Evolutionary conservation across 202 grass and related monocot genomes (phyloP), one percentile per base, ranked within the genome.

Genomic region (Schoenoplectus triqueter): DNA sequence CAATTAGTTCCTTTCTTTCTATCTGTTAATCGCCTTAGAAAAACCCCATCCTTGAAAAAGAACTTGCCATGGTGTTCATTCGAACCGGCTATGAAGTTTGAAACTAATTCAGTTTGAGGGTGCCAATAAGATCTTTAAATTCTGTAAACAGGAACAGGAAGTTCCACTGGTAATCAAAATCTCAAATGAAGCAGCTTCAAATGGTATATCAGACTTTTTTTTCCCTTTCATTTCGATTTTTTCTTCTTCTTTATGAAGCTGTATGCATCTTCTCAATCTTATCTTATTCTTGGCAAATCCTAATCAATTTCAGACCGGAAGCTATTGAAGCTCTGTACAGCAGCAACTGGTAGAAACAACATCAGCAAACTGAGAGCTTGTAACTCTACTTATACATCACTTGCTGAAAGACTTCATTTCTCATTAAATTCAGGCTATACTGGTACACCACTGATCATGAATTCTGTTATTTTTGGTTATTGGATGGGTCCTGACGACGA

Each of bases 401-500:
- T 78, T 2, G n/a, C 52, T 8, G 22, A 57, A 42, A 69, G 6
- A 83, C 17, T 7, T 48, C 6, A 69, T 44, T 59, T 57, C 66
- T 54, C 21, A 54, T 74, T 85, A 41, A 55, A 64, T 61, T 10
- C 4, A 7, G 4, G 9, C 22, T 73, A 44, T 10, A 1, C 79
- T 41, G 82, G 64, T 83, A 61, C 46, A 3, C 69, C 79, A 83
- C 15, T 54, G 20, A 72, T 18, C 21, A 41, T 31, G 44, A 39
- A 15, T 57, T 21, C 78, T n/a, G 48, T 86, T 76, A 95, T 98
- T 75, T 92, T 66, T 68, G 95, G 92, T 42, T 95, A 90, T 57
- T 98, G 95, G 92, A 84, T 55, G 45, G 92, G 92, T 10, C 95
- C 95, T 22, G 89, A 88, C 54, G 64, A 77, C 22, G 88, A 97